Evolutionary conservation across 257 asterid genomes (phyloP).

Genomic region (Buddleja alternifolia): DNA sequence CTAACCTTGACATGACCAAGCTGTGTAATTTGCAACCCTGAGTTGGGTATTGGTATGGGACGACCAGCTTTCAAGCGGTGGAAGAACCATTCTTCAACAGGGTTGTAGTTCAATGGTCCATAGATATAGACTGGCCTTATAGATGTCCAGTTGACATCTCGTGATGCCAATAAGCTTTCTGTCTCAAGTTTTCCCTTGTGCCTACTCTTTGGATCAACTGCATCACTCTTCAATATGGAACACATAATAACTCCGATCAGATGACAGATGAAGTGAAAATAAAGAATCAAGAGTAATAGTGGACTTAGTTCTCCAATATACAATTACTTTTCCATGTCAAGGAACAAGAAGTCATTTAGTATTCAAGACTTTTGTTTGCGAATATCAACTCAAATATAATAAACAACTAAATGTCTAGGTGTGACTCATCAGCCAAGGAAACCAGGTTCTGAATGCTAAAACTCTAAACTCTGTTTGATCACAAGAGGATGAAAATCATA

Average conservation of each 20-base stretch:
- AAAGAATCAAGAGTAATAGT: too few relatives aligned
- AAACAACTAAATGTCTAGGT: too few relatives aligned
- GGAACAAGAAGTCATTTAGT: not conserved
- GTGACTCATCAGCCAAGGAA: too few relatives aligned
- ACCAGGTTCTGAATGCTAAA: too few relatives aligned
- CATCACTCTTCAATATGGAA: conserved; percentile 60
- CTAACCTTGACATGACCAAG: conserved; percentile 97
- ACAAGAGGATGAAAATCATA: too few relatives aligned
- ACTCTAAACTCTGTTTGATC: too few relatives aligned
- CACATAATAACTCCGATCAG: not conserved
- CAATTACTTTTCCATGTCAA: not conserved
- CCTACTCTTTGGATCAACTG: conserved; percentile 97
- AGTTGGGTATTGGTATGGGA: conserved; percentile 89
- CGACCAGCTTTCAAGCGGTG: conserved; percentile 97
- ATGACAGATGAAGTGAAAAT: not conserved
- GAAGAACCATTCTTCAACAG: conserved; percentile 99
- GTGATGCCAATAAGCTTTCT: conserved; percentile 71
- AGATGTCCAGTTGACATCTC: conserved; percentile 88
- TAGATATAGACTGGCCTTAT: conserved; percentile 94
- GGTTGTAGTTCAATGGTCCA: conserved; percentile 96
- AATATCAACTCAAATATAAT: too few relatives aligned
- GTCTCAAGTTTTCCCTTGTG: conserved; percentile 99
- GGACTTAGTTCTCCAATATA: too few relatives aligned
- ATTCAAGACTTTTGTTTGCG: too few relatives aligned
- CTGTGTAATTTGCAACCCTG: conserved; percentile 90